These are phyloP conservation scores for Stropharia rugosoannulata DNA, from an alignment of 768 basidiomycete species.

Conservation along the genomic window DNA sequence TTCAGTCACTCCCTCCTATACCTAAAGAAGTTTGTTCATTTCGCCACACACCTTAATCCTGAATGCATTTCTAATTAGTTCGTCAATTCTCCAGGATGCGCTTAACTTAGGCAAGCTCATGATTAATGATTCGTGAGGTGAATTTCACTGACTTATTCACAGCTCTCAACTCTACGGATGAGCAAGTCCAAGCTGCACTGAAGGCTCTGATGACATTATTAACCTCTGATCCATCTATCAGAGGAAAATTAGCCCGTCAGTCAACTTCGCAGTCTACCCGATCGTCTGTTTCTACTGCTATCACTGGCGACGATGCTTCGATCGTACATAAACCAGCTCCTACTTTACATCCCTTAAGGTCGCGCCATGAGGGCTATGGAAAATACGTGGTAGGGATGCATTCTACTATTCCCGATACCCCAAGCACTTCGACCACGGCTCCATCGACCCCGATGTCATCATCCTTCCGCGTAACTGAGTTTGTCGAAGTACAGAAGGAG, in stretches of 20 bases:
- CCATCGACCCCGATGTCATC: background rate
- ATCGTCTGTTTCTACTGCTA: conserved; percentile 3
- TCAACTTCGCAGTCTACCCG: background rate
- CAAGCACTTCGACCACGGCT: background rate
- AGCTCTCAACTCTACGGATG: conserved; percentile 4
- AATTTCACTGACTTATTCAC: too few species aligned
- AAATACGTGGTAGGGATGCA: background rate
- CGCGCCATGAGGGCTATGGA: conserved; percentile 6
- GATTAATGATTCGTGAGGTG: too few species aligned
- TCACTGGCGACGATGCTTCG: background rate
- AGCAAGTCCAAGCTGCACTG: conserved; percentile 10
- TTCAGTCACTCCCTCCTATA: background rate
- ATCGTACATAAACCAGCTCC: conserved; percentile 7
- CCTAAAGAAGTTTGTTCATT: background rate
- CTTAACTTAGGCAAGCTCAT: background rate
- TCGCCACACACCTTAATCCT: too few species aligned
- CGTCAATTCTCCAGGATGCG: background rate
- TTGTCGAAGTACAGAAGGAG: background rate
- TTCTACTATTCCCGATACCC: background rate
- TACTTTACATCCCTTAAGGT: background rate
- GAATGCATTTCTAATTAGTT: background rate
- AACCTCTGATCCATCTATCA: background rate
- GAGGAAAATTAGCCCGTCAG: background rate
- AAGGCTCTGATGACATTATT: conserved; percentile 3
- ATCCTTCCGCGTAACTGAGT: background rate